Evolutionary conservation across 306 rosid genomes (phyloP), one percentile per base, ranked within the genome.

Genomic region (Prunus mume): DNA sequence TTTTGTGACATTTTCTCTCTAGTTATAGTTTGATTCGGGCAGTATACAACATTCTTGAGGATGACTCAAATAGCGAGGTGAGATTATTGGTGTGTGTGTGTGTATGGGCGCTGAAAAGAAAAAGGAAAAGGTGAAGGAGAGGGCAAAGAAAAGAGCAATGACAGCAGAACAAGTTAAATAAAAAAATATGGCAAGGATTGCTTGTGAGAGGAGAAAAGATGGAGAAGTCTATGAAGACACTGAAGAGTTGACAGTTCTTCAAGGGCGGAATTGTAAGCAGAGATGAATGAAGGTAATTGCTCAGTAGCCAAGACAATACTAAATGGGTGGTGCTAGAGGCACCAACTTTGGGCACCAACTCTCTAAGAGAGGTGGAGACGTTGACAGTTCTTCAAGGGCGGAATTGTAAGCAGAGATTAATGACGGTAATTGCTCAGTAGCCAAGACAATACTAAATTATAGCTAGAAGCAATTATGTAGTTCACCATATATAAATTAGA

Each of bases 71-170:
- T 22, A 22, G 24, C 24, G 24, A 22, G 24, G 24, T 22, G 24
- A 22, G 24, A 0, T 22, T 22, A 22, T 22, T 22, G 24, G 24
- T 22, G 24, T 22, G 24, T 22, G 24, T 22, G 24, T 22, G 24
- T 22, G 24, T 22, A 22, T 75, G 68, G 79, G 65, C 24, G 86
- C 75, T 79, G 82, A 85, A 83, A 88, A 83, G 80, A 75, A 68
- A 81, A 88, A 80, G 76, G 85, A 74, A 66, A 87, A 79, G 79
- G 85, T 74, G 64, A 92, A 82, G 76, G 92, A 81, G 81, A 64
- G 46, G 79, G 78, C 70, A 70, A 89, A 83, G 69, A 69, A 47
- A 66, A 83, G 87, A 77, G 89, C 88, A 20, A 84, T 84, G 80
- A 84, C 83, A 84, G 86, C 60, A 71, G 89, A 3, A 50, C 83